These are phyloP conservation scores for Ustilago trichophora DNA, from an alignment of 1,284 basidiomycete genomes.

Conservation along the genomic window DNA sequence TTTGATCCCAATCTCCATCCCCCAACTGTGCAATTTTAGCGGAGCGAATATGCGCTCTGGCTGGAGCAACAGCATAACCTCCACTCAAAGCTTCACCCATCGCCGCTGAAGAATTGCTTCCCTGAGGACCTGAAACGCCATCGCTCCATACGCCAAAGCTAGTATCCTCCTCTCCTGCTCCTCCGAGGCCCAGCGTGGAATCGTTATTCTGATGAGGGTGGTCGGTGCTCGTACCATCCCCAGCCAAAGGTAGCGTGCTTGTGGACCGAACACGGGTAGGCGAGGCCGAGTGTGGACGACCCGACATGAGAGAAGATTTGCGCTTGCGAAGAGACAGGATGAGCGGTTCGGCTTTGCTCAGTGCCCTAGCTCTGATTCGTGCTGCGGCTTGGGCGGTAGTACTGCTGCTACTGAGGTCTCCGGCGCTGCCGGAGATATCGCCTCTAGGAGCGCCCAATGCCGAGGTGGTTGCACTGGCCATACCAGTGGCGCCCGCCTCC, in stretches of 20 bases:
- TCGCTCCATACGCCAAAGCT: conserved; percentile 30
- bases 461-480: conserved; percentile 20
- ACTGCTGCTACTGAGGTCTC: background rate
- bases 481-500: conserved; percentile 12
- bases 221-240: conserved; percentile 2
- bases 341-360: conserved; percentile 39
- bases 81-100: conserved; percentile 40
- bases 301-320: conserved; percentile 28
- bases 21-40: background rate
- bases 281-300: conserved; percentile 4
- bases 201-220: background rate
- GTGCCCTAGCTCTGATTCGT: conserved; percentile 10
- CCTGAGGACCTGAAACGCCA: conserved; percentile 34
- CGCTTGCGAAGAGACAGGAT: conserved; percentile 47
- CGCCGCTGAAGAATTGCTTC: conserved; percentile 15
- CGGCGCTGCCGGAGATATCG: no score
- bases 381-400: conserved; percentile 8
- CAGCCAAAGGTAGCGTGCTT: background rate
- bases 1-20: no score
- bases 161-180: background rate
- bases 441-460: conserved; percentile 14
- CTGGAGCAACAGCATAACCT: conserved; percentile 27
- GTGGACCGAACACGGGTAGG: background rate
- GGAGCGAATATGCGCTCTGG: conserved; percentile 1
- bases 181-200: no score